Base-by-base conservation (phyloP, 768 basidiomycete genomes). In the Pleurotus sapidus region DNA sequence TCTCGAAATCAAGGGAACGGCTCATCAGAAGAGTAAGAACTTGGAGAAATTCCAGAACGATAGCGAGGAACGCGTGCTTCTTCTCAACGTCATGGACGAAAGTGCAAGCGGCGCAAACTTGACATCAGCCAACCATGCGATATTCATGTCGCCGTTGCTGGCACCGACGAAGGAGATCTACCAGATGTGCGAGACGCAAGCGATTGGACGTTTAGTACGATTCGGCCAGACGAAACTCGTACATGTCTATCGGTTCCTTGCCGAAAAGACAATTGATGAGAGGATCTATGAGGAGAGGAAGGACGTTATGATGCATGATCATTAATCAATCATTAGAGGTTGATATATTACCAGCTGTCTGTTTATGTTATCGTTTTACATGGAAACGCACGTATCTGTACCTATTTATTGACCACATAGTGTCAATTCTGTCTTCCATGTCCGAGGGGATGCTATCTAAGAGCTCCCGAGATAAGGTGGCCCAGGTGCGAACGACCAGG, bases 41-140 rank as follows among this genome's bases (percentile, higher is more conserved):
- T 75, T 98, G 45, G 88, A 92, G 62, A 82, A 79, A 63, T 98
- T 95, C 81, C 95, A 98, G 71, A 85, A 88, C 56, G 77, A 84
- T 45, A 84, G 87, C 65, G 74, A 81, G 57, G 90, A 91, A 63
- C 83, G 87, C 30, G 93, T 95, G 14, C 77, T 98, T 46, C 77
- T 98, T 55, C 74, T 98, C 60, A 93, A 93, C 63, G 90, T 96
- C 60, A 94, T 91, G 84, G 93, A 96, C 70, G 93, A 95, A 72
- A 94, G 91, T 60, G 91, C 93, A n/a, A 91, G 91, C 58, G 93
- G 93, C 45, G 90, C 91, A 62, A 98, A 98, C 69, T 73, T 98
- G 67, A 97, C 95, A 3, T 86, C 84, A 37, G 95, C 95, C 17
- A 98, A 95, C 71, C 93, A 95, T 67, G 95, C 93, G 38, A 88